Conservation (phyloP, 2,329 filamentous ascomycete genomes). For the Samsoniella hepiali region DNA sequence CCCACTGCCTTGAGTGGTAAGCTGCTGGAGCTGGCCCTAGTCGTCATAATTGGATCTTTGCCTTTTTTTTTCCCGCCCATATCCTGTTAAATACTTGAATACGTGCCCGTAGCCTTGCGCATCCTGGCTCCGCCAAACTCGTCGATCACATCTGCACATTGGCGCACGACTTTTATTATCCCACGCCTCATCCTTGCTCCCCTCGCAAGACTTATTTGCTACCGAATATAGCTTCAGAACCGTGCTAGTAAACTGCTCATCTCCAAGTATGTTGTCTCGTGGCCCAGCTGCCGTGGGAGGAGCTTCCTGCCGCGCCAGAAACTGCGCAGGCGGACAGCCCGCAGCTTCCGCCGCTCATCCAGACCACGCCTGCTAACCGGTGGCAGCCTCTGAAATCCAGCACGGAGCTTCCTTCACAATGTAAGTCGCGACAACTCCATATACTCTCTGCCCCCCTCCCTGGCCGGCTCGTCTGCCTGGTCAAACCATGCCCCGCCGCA, state of each 20-base stretch:
- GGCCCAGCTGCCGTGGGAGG: not conserved
- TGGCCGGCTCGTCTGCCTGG: not conserved
- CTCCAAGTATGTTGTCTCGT: not conserved
- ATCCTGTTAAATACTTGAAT: not conserved
- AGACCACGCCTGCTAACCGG: not conserved
- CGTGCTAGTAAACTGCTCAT: not conserved
- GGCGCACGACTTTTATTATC: not conserved
- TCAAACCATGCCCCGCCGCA: constrained; percentile 31
- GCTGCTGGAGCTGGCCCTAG: constrained; percentile 2
- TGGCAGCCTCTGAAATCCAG: not conserved
- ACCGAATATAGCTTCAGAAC: not conserved
- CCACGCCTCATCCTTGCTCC: not conserved
- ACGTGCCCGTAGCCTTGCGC: constrained; percentile 13
- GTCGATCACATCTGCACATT: constrained; percentile 17
- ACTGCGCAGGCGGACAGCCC: not conserved
- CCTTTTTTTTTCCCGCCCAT: not conserved
- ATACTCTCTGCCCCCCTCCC: not conserved
- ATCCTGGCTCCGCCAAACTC: constrained; percentile 6
- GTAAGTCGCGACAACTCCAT: constrained; percentile 3
- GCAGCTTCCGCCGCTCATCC: constrained; percentile 9
- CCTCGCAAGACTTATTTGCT: not conserved
- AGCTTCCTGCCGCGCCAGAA: not conserved
- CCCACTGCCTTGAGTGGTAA: not conserved
- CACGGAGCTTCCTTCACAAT: constrained; percentile 3
- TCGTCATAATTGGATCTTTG: constrained; percentile 8